Conservation (phyloP, 179 eudicot species). For the Camellia oleifera region DNA sequence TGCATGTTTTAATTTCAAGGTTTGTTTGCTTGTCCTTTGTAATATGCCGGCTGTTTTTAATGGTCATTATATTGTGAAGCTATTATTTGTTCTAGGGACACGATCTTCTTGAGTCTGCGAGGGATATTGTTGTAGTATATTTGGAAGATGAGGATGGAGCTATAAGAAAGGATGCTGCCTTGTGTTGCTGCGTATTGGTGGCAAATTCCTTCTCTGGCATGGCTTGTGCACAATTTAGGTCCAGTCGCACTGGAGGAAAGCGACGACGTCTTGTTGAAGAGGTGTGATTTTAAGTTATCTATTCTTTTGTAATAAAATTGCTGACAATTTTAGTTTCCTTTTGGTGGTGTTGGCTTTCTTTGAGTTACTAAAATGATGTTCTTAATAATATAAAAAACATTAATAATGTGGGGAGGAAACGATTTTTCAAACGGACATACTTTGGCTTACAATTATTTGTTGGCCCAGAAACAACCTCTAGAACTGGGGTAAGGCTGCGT, state of each 20-base stretch:
- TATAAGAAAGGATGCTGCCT: constrained; percentile 91
- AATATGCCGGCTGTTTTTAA: background rate
- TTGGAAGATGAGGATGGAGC: constrained; percentile 89
- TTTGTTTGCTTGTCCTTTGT: constrained; percentile 26
- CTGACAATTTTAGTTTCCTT: background rate
- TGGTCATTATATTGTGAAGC: constrained; percentile 15
- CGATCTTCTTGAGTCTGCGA: constrained; percentile 88
- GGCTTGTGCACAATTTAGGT: constrained; percentile 61
- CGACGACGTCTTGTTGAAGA: constrained; percentile 82
- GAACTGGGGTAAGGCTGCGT: too few relatives aligned
- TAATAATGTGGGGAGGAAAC: too few relatives aligned
- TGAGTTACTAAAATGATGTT: background rate
- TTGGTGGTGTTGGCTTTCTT: background rate
- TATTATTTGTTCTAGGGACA: constrained; percentile 61
- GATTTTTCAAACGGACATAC: too few relatives aligned
- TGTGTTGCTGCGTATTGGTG: constrained; percentile 85
- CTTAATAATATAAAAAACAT: too few relatives aligned
- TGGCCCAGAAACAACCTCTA: too few relatives aligned
- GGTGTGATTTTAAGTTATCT: constrained; percentile 38
- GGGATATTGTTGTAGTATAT: constrained; percentile 74
- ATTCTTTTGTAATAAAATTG: background rate
- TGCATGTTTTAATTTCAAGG: constrained; percentile 90
- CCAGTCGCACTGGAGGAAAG: constrained; percentile 76
- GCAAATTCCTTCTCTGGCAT: constrained; percentile 64
- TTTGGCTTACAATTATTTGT: too few relatives aligned